Evolutionary conservation across 2,329 filamentous ascomycete species (phyloP).

Genomic region (Geosmithia putterillii): DNA sequence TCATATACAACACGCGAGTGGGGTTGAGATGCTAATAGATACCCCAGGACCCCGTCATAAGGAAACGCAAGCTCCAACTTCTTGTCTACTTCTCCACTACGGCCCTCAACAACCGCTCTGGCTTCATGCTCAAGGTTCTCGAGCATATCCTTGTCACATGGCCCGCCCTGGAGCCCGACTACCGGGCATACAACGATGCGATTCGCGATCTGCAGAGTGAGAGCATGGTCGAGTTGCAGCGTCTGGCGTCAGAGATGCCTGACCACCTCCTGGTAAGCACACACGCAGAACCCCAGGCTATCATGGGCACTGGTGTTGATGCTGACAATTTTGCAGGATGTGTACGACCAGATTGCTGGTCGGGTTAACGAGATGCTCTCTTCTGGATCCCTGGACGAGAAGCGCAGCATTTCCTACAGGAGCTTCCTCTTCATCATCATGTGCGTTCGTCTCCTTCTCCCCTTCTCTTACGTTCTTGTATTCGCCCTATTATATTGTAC

Average conservation of each 20-base stretch:
- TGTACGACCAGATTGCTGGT: constrained; percentile 76
- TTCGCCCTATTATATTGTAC: too few relatives aligned
- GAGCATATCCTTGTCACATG: constrained; percentile 83
- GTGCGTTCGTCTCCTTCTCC: constrained; percentile 24
- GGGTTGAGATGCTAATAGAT: too few relatives aligned
- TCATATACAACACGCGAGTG: too few relatives aligned
- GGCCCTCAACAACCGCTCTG: constrained; percentile 62
- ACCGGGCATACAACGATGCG: constrained; percentile 69
- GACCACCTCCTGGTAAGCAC: constrained; percentile 65
- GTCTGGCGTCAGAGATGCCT: constrained; percentile 80
- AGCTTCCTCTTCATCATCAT: constrained; percentile 92
- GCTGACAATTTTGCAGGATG: constrained; percentile 35
- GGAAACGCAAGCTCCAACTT: constrained; percentile 69
- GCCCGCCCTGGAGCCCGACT: constrained; percentile 58
- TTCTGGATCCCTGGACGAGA: constrained; percentile 64
- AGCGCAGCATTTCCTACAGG: constrained; percentile 72
- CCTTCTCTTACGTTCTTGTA: too few relatives aligned
- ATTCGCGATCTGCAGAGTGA: constrained; percentile 80
- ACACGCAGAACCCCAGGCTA: neutral
- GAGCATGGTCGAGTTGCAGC: constrained; percentile 77
- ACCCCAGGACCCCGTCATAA: constrained; percentile 62
- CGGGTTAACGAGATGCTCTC: constrained; percentile 72
- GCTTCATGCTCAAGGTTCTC: constrained; percentile 78
- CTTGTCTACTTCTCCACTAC: constrained; percentile 77
- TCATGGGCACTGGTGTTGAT: neutral